Evolutionary conservation across 1,139 yeast genomes (phyloP).

Genomic region (Ashbya aceris): DNA sequence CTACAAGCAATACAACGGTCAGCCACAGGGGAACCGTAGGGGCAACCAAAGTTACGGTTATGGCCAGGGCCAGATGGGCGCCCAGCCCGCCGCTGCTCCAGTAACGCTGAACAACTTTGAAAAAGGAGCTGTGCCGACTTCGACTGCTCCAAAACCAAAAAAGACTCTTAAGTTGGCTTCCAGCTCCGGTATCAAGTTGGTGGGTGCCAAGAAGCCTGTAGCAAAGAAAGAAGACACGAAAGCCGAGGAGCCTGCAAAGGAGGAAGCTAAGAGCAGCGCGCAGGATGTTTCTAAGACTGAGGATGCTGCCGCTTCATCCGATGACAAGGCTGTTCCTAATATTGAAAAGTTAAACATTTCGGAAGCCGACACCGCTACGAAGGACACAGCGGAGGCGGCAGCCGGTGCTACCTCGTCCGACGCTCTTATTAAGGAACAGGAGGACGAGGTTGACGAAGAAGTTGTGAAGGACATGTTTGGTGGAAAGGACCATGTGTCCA

Average conservation of each 20-base stretch:
- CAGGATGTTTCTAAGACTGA: slow-evolving; percentile 10
- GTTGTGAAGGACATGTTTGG: slow-evolving; percentile 89
- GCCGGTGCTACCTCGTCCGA: slow-evolving; percentile 16
- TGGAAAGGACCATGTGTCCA: slow-evolving; percentile 92
- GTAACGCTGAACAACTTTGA: slow-evolving; percentile 86
- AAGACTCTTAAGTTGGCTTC: slow-evolving; percentile 56
- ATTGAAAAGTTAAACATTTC: slow-evolving; percentile 14
- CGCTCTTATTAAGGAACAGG: slow-evolving; percentile 61
- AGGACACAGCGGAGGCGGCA: slow-evolving; percentile 10
- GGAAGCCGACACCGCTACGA: slow-evolving; percentile 15
- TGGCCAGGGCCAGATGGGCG: slow-evolving; percentile 11
- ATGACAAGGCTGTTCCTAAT: slow-evolving; percentile 11
- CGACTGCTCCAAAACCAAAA: slow-evolving; percentile 43
- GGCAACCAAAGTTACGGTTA: slow-evolving; percentile 14
- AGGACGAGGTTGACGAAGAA: slow-evolving; percentile 79
- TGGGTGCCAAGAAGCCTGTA: slow-evolving; percentile 42
- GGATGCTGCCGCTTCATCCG: slow-evolving; percentile 9
- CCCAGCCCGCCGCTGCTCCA: slow-evolving; percentile 37
- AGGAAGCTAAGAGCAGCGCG: slow-evolving; percentile 22
- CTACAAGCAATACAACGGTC: slow-evolving; percentile 26
- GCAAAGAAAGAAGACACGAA: slow-evolving; percentile 28
- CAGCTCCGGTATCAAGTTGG: slow-evolving; percentile 60
- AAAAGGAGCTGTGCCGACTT: slow-evolving; percentile 37
- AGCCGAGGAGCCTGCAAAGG: slow-evolving; percentile 25
- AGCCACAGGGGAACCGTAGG: slow-evolving; percentile 20